These are phyloP conservation scores for Saccharum officinarum DNA, from an alignment of 176 grass and related monocot genomes.

Conservation along the genomic window DNA sequence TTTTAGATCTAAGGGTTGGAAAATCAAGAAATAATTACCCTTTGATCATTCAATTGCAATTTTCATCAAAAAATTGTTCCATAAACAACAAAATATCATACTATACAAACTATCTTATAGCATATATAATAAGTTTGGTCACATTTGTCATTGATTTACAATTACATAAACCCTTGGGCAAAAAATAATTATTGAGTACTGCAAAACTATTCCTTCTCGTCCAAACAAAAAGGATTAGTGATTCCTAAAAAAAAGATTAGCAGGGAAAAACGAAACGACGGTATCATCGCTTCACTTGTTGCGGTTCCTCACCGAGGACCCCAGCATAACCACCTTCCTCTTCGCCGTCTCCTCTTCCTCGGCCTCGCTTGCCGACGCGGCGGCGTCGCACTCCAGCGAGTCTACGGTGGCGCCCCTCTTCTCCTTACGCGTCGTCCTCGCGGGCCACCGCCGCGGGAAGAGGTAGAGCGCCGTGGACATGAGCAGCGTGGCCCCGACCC, in stretches of 20 bases:
- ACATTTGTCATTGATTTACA: not conserved
- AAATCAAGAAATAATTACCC: not conserved
- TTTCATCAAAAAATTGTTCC: not conserved
- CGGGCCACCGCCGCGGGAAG: not conserved
- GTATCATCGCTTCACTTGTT: conserved; percentile 18
- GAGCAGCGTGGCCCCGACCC: conserved; percentile 42
- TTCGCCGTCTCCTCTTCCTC: not conserved
- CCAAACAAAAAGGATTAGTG: not conserved
- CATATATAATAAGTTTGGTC: not conserved
- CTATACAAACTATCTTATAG: not conserved
- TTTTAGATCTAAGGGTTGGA: not conserved
- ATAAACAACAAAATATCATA: not conserved
- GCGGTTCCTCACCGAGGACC: conserved; percentile 25
- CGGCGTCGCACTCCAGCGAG: not conserved
- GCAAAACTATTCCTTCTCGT: not conserved
- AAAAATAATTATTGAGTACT: not conserved
- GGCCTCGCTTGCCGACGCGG: not conserved
- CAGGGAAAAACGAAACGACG: not conserved
- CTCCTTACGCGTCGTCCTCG: not conserved
- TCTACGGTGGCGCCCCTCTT: not conserved
- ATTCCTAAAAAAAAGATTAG: not conserved
- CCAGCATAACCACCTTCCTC: conserved; percentile 26
- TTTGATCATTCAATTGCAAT: not conserved
- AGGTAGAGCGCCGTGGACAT: conserved; percentile 44
- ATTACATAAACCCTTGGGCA: not conserved